phyloP scores from a whole-genome alignment of 306 rosid species.

The Casuarina equisetifolia region DNA sequence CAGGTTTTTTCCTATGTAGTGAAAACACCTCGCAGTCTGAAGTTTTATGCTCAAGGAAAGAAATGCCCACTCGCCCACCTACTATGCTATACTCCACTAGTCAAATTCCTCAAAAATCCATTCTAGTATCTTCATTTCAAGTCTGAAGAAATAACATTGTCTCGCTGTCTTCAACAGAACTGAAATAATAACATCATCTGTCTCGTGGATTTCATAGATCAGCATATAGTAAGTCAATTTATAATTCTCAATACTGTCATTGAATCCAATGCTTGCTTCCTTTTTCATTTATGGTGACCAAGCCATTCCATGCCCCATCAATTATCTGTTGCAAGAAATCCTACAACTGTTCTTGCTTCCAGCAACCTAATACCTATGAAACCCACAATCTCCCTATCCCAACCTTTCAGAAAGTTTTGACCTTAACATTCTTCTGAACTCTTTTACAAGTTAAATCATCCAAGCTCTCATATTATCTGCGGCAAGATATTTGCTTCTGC shows the following conservation, averaged over 20 bases:
- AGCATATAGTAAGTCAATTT: neutral
- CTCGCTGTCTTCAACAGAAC: neutral
- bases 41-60: neutral
- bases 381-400: neutral
- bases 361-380: neutral
- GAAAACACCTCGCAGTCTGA: neutral
- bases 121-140: neutral
- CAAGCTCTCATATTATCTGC: neutral
- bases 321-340: neutral
- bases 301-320: neutral
- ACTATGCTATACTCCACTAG: neutral
- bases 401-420: neutral
- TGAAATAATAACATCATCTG: neutral
- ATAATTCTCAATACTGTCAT: neutral
- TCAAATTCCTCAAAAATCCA: neutral
- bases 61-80: neutral
- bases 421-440: neutral
- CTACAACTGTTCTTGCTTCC: slow-evolving; percentile 1
- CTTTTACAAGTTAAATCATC: neutral
- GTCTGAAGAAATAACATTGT: neutral
- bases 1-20: neutral
- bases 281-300: neutral
- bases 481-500: neutral
- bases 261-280: neutral
- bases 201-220: neutral